Evolutionary conservation across 495 filamentous ascomycete genomes (phyloP).

Genomic region (Penicillium crystallinum): DNA sequence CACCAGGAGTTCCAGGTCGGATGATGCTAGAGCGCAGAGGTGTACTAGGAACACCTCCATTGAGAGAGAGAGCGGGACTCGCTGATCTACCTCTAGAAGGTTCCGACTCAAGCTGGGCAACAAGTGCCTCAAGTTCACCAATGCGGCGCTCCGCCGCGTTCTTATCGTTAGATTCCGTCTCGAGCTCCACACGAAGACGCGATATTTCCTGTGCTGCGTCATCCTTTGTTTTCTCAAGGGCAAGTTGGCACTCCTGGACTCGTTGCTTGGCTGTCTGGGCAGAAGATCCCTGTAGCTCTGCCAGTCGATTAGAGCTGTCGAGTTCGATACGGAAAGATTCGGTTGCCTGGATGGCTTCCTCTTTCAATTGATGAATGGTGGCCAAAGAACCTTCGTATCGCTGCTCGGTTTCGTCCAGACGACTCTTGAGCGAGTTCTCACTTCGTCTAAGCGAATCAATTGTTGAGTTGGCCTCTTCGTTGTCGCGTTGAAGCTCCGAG

Average conservation of each 20-base stretch:
- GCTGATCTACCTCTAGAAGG: conserved; percentile 33
- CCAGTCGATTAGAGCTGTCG: conserved; percentile 71
- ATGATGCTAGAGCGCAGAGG: conserved; percentile 33
- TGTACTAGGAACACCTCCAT: conserved; percentile 46
- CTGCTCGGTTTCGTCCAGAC: conserved; percentile 75
- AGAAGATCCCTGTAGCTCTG: conserved; percentile 78
- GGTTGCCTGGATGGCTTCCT: conserved; percentile 68
- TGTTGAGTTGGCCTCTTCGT: conserved; percentile 73
- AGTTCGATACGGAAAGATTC: conserved; percentile 80
- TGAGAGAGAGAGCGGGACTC: conserved; percentile 49
- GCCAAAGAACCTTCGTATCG: conserved; percentile 79
- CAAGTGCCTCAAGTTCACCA: conserved; percentile 66
- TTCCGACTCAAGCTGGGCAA: conserved; percentile 62
- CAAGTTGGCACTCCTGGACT: conserved; percentile 72
- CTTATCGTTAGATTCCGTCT: conserved; percentile 71
- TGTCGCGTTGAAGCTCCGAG: conserved; percentile 77
- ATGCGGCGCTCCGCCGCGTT: conserved; percentile 63
- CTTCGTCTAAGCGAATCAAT: conserved; percentile 72
- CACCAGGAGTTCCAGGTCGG: conserved; percentile 40
- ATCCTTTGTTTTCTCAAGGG: conserved; percentile 72
- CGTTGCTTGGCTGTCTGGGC: conserved; percentile 74
- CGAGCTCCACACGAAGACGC: conserved; percentile 68
- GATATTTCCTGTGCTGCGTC: conserved; percentile 78
- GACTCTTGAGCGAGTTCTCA: conserved; percentile 72
- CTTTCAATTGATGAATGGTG: conserved; percentile 77